Conservation (phyloP, 2,329 filamentous ascomycete species). For the Clarireedia sp. region DNA sequence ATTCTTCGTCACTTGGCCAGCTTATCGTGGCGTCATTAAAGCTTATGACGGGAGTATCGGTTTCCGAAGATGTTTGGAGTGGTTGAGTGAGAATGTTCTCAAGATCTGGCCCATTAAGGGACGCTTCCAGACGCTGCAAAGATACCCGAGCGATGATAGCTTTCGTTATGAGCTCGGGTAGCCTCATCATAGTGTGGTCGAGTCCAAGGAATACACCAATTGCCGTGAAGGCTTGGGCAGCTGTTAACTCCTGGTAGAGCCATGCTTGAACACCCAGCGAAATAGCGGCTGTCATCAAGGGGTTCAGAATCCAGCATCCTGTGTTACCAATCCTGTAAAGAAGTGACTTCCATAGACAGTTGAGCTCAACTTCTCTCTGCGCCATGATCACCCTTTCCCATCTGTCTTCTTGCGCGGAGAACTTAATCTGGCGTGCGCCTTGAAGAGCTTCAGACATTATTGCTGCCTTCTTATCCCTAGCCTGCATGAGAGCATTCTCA, state of each 20-base stretch:
- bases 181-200: slow-evolving; percentile 57
- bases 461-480: slow-evolving; percentile 64
- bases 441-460: slow-evolving; percentile 67
- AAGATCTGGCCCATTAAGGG: slow-evolving; percentile 60
- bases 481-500: slow-evolving; percentile 63
- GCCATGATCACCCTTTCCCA: slow-evolving; percentile 63
- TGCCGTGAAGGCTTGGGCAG: slow-evolving; percentile 71
- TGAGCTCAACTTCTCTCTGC: slow-evolving; percentile 57
- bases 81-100: slow-evolving; percentile 39
- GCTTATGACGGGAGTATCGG: slow-evolving; percentile 35
- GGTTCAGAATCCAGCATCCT: slow-evolving; percentile 57
- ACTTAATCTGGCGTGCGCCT: slow-evolving; percentile 77
- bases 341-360: slow-evolving; percentile 46
- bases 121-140: slow-evolving; percentile 59
- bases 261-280: slow-evolving; percentile 61
- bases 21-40: slow-evolving; percentile 61
- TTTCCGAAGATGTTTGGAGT: slow-evolving; percentile 34
- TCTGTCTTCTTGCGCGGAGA: slow-evolving; percentile 64
- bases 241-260: slow-evolving; percentile 51
- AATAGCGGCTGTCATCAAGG: slow-evolving; percentile 62
- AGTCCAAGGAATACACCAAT: slow-evolving; percentile 64
- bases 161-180: slow-evolving; percentile 64
- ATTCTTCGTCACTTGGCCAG: slow-evolving; percentile 37
- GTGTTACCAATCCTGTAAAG: slow-evolving; percentile 15
- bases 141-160: slow-evolving; percentile 66